Evolutionary conservation across 179 eudicot species (phyloP).

Genomic region (Patellifolia procumbens): DNA sequence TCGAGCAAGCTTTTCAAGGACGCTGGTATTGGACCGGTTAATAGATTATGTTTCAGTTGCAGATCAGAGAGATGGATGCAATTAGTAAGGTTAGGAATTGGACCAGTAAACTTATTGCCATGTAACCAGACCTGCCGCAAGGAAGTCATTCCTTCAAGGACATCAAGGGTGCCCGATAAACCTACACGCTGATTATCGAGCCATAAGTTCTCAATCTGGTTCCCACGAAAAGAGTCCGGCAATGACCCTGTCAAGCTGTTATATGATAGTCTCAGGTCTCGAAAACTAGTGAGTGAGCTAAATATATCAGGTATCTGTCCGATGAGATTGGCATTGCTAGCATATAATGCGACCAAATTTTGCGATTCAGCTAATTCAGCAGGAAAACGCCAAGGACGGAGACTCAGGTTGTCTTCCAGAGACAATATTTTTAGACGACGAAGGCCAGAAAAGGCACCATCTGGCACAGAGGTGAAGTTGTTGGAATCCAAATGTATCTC

Average conservation of each 20-base stretch:
- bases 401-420: constrained; percentile 11
- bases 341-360: constrained; percentile 30
- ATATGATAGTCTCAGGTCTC: constrained; percentile 42
- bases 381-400: constrained; percentile 52
- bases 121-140: too few relatives aligned
- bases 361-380: constrained; percentile 28
- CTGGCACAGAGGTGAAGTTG: constrained; percentile 28
- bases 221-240: constrained; percentile 39
- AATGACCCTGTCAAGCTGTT: constrained; percentile 48
- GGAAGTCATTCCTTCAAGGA: too few relatives aligned
- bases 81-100: too few relatives aligned
- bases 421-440: constrained; percentile 29
- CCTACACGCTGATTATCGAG: too few relatives aligned
- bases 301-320: constrained; percentile 55
- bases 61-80: too few relatives aligned
- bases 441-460: constrained; percentile 33
- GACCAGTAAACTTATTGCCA: too few relatives aligned
- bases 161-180: too few relatives aligned
- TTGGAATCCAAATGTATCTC: constrained; percentile 28
- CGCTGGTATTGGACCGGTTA: too few relatives aligned
- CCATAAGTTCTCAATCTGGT: too few relatives aligned
- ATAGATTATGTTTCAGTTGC: too few relatives aligned
- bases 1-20: too few relatives aligned
- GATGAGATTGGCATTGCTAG: constrained; percentile 37
- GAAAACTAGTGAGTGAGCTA: constrained; percentile 34